Evolutionary conservation across 345 rosid species (phyloP).

Genomic region (Rhodamnia rubescens): DNA sequence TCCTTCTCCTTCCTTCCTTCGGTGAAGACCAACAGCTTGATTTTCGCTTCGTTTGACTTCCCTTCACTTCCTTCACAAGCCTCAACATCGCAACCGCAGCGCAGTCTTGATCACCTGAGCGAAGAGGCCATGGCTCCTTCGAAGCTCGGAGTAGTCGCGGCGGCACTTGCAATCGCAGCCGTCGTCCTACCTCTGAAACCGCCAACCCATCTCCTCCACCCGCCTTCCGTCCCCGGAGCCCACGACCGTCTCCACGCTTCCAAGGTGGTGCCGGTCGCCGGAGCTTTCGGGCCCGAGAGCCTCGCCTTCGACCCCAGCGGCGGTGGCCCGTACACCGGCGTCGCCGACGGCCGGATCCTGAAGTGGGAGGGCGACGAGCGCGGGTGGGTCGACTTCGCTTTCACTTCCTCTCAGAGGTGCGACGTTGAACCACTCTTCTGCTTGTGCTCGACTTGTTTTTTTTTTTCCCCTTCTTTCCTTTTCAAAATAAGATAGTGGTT

Average conservation of each 20-base stretch:
- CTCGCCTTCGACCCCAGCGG: constrained; percentile 26
- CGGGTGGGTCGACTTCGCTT: constrained; percentile 56
- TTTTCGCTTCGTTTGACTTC: background rate
- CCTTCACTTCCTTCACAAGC: background rate
- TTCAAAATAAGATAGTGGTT: no score
- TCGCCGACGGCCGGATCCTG: constrained; percentile 29
- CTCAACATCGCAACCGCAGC: background rate
- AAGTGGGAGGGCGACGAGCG: constrained; percentile 38
- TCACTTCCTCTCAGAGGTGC: constrained; percentile 42
- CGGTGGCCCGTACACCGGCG: constrained; percentile 23
- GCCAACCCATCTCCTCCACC: background rate
- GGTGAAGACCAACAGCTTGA: background rate
- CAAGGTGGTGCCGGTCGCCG: background rate
- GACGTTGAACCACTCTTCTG: background rate
- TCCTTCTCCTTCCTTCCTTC: background rate
- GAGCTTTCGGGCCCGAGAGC: constrained; percentile 30
- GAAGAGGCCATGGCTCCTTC: background rate
- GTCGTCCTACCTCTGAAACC: background rate
- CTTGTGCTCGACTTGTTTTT: background rate
- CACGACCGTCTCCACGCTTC: constrained; percentile 3
- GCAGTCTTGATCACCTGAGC: background rate
- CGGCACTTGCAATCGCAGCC: background rate
- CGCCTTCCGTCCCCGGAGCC: constrained; percentile 5
- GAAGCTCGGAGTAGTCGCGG: constrained; percentile 3
- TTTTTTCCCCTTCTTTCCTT: background rate